Evolutionary conservation across 495 filamentous ascomycete species (phyloP), one percentile per base, ranked within the genome.

Genomic region (Hypoxylon trugodes): DNA sequence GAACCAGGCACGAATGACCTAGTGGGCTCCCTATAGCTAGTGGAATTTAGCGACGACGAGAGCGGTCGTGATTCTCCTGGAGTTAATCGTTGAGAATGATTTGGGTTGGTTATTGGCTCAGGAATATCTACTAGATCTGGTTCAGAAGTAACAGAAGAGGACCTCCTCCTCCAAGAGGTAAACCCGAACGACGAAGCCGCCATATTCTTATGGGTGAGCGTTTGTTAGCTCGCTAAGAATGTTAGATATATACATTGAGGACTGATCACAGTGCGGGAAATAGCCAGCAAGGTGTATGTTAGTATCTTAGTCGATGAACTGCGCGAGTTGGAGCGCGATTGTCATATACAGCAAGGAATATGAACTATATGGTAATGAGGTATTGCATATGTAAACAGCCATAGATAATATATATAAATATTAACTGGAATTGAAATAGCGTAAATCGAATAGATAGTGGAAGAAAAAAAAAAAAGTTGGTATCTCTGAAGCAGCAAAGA

Each of bases 1-100:
- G 90, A 87, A 26, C 90, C 85, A 59, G 93, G 90, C 51, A 90
- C 87, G 61, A 90, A 95, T 3, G 91, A 94, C 50, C 92, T 83
- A 35, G 85, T 86, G 5, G 90, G 90, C 30, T 89, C 88, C 68
- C 88, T 81, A 61, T 89, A 81, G 46, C 16, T 68, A 15, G 68
- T 45, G 10, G 78, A 77, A 21, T 72, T 72, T 13, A 77, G 57
- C 21, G 78, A 79, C 26, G 78, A 77, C 25, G 75, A 76, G 15
- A 81, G 63, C 18, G 54, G 59, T 38, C 61, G 70, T 7, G 46
- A 51, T 66, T 81, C 77, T 35, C 32, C 41, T 33, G 59, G 43
- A 12, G 48, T 22, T 10, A 59, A 36, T 19, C 47, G 66, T 24
- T 43, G 48, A 19, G 43, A 60, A 32, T 58, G 66, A 32, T 49